Evolutionary conservation across 768 basidiomycete genomes (phyloP).

Genomic region (Amanita polypyramis): DNA sequence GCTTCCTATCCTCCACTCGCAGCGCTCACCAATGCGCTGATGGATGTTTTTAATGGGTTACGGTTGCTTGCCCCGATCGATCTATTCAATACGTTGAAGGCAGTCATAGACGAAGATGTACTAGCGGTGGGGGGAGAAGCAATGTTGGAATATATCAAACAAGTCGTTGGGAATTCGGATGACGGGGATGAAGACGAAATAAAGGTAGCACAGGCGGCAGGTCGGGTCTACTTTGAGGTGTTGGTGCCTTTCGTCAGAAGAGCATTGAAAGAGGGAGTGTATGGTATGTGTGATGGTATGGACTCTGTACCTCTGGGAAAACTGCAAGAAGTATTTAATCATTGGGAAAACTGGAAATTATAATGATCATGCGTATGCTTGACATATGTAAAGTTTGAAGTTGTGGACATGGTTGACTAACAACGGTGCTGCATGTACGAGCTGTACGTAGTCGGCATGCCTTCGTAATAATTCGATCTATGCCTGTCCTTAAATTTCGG

Average conservation of each 20-base stretch:
- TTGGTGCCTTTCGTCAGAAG: constrained; percentile 63
- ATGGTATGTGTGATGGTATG: constrained; percentile 1
- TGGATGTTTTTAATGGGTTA: constrained; percentile 68
- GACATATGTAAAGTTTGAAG: background rate
- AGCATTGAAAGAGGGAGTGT: constrained; percentile 43
- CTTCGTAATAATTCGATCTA: background rate
- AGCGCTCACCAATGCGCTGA: constrained; percentile 56
- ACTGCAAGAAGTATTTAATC: background rate
- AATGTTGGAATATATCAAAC: constrained; percentile 35
- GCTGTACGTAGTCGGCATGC: no score
- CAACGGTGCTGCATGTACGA: background rate
- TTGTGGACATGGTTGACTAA: background rate
- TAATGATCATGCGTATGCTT: background rate
- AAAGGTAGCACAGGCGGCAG: constrained; percentile 33
- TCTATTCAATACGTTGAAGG: constrained; percentile 38
- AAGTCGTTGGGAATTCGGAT: constrained; percentile 12
- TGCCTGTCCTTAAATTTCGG: background rate
- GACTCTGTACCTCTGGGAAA: background rate
- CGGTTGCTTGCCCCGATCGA: constrained; percentile 69
- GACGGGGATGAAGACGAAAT: constrained; percentile 15
- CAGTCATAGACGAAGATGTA: constrained; percentile 36
- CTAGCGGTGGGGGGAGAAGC: constrained; percentile 35
- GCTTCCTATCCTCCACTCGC: constrained; percentile 72
- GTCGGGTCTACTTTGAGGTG: constrained; percentile 46
- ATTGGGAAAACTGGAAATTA: constrained; percentile 2